Evolutionary conservation across 2,329 filamentous ascomycete species (phyloP).

Genomic region (Alternaria viburni): DNA sequence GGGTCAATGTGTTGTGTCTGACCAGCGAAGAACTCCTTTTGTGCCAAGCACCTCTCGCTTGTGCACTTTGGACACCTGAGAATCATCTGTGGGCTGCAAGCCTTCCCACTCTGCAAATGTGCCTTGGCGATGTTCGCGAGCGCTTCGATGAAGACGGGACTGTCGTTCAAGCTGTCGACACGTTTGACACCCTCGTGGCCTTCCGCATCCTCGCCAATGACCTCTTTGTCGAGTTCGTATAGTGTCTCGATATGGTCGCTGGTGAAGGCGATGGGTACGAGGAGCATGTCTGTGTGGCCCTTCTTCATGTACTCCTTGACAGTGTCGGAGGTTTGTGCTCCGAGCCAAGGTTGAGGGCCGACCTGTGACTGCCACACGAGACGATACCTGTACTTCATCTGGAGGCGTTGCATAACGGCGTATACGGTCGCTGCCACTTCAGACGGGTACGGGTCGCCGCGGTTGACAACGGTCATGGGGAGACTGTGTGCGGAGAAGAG

Average conservation of each 20-base stretch:
- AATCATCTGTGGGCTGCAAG: slow-evolving; percentile 85
- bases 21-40: slow-evolving; percentile 69
- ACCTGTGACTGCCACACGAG: slow-evolving; percentile 99
- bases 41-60: slow-evolving; percentile 84
- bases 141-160: slow-evolving; percentile 85
- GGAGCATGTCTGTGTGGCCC: slow-evolving; percentile 86
- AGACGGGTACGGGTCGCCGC: slow-evolving; percentile 92
- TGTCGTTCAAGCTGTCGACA: slow-evolving; percentile 90
- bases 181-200: slow-evolving; percentile 71
- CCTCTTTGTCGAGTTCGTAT: slow-evolving; percentile 91
- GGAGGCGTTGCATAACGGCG: slow-evolving; percentile 91
- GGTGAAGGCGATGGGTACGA: slow-evolving; percentile 96
- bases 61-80: slow-evolving; percentile 92
- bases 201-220: slow-evolving; percentile 79
- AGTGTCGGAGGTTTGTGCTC: slow-evolving; percentile 87
- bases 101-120: slow-evolving; percentile 73
- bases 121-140: slow-evolving; percentile 84
- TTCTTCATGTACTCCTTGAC: slow-evolving; percentile 89
- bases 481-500: slow-evolving; percentile 95
- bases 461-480: slow-evolving; percentile 96
- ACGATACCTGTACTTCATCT: slow-evolving; percentile 88
- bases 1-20: slow-evolving; percentile 38
- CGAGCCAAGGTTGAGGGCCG: slow-evolving; percentile 92
- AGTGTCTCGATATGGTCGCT: slow-evolving; percentile 99
- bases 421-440: slow-evolving; percentile 96